Evolutionary conservation across 805 yeast species (phyloP).

Genomic region (Starmerella davenportii): DNA sequence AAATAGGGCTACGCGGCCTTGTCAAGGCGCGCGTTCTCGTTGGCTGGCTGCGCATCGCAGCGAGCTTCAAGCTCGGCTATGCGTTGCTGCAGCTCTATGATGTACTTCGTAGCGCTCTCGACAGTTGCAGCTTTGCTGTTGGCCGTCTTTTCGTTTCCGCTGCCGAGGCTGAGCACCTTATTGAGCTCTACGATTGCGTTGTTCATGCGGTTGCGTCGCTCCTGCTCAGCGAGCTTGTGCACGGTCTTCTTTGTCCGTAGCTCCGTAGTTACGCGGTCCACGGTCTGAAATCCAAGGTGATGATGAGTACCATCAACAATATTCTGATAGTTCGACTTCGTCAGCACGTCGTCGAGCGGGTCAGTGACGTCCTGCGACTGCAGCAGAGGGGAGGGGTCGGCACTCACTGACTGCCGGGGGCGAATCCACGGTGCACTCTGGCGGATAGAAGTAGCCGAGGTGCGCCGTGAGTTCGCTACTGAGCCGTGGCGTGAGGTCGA

Average conservation of each 20-base stretch:
- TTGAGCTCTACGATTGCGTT: constrained; percentile 64
- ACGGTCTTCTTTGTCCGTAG: constrained; percentile 39
- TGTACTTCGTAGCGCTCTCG: constrained; percentile 65
- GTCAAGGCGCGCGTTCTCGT: not conserved
- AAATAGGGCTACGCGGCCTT: not conserved
- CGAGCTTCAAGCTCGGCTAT: constrained; percentile 20
- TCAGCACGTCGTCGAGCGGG: constrained; percentile 19
- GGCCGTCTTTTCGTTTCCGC: constrained; percentile 11
- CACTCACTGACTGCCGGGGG: constrained; percentile 4
- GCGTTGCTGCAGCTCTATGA: constrained; percentile 28
- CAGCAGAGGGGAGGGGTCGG: constrained; percentile 6
- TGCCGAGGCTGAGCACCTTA: constrained; percentile 35
- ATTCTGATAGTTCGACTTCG: constrained; percentile 29
- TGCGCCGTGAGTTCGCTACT: constrained; percentile 5
- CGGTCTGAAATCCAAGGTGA: constrained; percentile 27
- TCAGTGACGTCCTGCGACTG: constrained; percentile 4
- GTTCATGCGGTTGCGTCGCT: constrained; percentile 83
- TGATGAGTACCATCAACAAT: constrained; percentile 28
- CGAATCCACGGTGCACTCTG: constrained; percentile 13
- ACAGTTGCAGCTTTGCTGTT: constrained; percentile 82
- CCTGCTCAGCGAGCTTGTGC: constrained; percentile 92
- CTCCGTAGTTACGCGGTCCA: constrained; percentile 25
- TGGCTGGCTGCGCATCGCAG: not conserved
- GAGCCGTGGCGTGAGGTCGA: not conserved
- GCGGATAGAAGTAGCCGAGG: constrained; percentile 7